Percentiles rank a stretch among this genome's conserved stretches.
These are phyloP conservation scores for Nannochloropsis salina DNA, from an alignment of 108 stramenopile genomes.

Conservation along the genomic window DNA sequence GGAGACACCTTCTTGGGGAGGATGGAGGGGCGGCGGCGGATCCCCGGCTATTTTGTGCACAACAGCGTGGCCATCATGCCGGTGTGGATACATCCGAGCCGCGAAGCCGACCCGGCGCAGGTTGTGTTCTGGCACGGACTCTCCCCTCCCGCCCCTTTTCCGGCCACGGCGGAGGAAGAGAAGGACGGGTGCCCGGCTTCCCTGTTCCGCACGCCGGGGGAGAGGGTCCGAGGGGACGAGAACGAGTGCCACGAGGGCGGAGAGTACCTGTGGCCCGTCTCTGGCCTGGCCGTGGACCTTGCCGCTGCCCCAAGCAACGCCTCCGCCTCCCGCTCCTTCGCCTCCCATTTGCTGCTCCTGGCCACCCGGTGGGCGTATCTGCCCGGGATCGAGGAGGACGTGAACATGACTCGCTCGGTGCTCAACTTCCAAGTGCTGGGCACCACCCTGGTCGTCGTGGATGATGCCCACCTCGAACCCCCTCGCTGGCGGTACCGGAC, in stretches of 20 bases:
- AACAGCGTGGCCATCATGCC: neutral
- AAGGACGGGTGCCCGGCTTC: neutral
- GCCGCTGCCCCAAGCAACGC: neutral
- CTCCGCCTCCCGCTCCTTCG: neutral
- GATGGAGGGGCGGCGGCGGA: neutral
- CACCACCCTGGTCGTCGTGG: neutral
- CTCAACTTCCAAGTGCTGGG: neutral
- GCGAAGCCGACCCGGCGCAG: neutral
- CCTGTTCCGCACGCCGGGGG: neutral
- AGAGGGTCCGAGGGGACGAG: neutral
- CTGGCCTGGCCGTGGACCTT: neutral
- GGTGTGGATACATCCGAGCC: neutral
- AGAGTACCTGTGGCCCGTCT: neutral
- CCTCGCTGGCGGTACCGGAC: neutral
- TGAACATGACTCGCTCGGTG: neutral
- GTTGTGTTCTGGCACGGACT: neutral
- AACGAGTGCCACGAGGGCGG: constrained; percentile 9
- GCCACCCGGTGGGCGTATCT: neutral
- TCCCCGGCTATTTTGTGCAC: neutral
- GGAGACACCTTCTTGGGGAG: neutral
- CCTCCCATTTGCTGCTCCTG: neutral
- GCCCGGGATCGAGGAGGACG: neutral
- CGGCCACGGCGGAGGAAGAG: neutral
- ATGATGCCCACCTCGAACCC: neutral
- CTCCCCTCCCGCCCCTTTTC: neutral